Evolutionary conservation across 352 stramenopile genomes (phyloP).

Genomic region (Phytophthora agathidicida): DNA sequence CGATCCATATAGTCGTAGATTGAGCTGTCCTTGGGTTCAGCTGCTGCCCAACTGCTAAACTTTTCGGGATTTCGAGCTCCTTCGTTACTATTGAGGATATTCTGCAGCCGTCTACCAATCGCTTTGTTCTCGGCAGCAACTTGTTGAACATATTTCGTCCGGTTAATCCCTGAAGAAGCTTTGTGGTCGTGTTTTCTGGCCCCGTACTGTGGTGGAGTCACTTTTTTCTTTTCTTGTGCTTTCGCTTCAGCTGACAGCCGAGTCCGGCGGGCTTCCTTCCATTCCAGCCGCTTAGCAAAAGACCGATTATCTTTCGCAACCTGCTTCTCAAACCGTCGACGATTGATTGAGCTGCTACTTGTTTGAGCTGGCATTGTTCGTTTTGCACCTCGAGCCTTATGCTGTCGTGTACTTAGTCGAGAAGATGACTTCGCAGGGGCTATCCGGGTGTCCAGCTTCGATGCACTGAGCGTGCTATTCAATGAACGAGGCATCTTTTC

Average conservation of each 20-base stretch:
- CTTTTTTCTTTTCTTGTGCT: constrained; percentile 45
- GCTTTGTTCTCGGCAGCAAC: constrained; percentile 57
- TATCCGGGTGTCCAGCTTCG: constrained; percentile 5
- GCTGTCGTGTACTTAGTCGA: constrained; percentile 3
- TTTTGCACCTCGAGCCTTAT: constrained; percentile 13
- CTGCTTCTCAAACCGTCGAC: constrained; percentile 57
- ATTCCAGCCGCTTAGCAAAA: constrained; percentile 58
- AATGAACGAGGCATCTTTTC: constrained; percentile 3
- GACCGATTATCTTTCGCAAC: constrained; percentile 62
- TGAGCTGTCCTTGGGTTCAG: constrained; percentile 28
- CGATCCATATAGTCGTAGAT: constrained; percentile 45
- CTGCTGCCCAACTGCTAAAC: constrained; percentile 23
- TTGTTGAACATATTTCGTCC: constrained; percentile 57
- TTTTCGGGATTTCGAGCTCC: constrained; percentile 24
- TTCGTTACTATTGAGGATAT: constrained; percentile 35
- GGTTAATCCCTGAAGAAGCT: constrained; percentile 68
- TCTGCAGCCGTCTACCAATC: constrained; percentile 56
- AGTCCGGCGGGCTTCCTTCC: constrained; percentile 37
- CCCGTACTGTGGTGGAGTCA: constrained; percentile 44
- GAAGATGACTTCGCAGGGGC: constrained; percentile 14
- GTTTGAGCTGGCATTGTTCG: constrained; percentile 29
- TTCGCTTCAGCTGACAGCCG: constrained; percentile 38
- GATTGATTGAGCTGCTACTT: constrained; percentile 69
- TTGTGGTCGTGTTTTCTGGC: constrained; percentile 56
- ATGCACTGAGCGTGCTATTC: constrained; percentile 1